Conservation (phyloP, 345 rosid species). For the Syzygium aqueum region DNA sequence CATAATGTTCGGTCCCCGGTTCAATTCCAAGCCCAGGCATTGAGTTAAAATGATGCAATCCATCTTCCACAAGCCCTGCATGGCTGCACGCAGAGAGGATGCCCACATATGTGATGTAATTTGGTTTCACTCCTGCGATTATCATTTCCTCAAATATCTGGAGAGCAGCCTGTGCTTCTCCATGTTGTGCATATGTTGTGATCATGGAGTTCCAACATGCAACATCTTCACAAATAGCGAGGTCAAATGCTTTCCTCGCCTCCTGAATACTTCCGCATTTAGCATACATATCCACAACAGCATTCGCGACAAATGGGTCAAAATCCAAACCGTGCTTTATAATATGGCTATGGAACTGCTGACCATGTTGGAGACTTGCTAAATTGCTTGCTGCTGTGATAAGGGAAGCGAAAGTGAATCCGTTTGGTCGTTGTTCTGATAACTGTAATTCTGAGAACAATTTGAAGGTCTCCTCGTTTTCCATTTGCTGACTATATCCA, state of each 20-base stretch:
- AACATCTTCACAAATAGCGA: constrained; percentile 28
- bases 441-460: constrained; percentile 37
- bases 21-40: constrained; percentile 48
- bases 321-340: constrained; percentile 31
- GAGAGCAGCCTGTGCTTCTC: constrained; percentile 51
- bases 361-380: constrained; percentile 57
- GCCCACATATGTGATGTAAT: constrained; percentile 57
- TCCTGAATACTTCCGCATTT: constrained; percentile 66
- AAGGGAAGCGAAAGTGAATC: constrained; percentile 54
- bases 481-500: constrained; percentile 52
- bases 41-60: constrained; percentile 32
- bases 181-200: constrained; percentile 58
- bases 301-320: constrained; percentile 47
- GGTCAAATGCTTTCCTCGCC: constrained; percentile 40
- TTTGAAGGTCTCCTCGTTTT: constrained; percentile 55
- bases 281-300: constrained; percentile 68
- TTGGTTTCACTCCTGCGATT: constrained; percentile 45
- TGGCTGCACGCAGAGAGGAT: constrained; percentile 75
- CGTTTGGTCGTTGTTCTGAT: constrained; percentile 43
- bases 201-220: constrained; percentile 77
- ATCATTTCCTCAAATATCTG: constrained; percentile 43
- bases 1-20: constrained; percentile 63
- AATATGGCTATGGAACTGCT: constrained; percentile 50
- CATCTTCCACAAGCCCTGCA: constrained; percentile 57
- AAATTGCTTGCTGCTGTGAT: constrained; percentile 56